These are phyloP conservation scores for Penicillium chermesinum DNA, from an alignment of 495 filamentous ascomycete genomes.

Conservation along the genomic window DNA sequence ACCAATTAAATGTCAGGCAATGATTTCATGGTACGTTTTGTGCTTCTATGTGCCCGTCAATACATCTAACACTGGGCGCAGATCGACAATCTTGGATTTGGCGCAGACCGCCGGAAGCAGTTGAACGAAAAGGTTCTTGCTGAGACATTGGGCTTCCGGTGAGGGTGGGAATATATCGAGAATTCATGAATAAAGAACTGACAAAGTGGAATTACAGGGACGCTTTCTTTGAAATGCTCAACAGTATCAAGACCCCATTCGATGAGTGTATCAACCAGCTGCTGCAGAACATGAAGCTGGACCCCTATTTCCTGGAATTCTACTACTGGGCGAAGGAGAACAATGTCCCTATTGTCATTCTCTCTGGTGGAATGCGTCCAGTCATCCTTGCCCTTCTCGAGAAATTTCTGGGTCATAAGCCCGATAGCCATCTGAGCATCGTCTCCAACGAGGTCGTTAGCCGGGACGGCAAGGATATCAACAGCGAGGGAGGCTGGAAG, in stretches of 20 bases:
- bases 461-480: slow-evolving; percentile 65
- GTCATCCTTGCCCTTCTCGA: slow-evolving; percentile 80
- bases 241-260: slow-evolving; percentile 71
- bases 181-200: background rate
- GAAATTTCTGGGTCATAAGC: slow-evolving; percentile 67
- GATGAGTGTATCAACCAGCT: slow-evolving; percentile 71
- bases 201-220: slow-evolving; percentile 43
- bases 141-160: slow-evolving; percentile 66
- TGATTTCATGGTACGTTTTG: slow-evolving; percentile 65
- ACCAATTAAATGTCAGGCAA: slow-evolving; percentile 55
- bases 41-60: background rate
- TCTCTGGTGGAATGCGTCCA: slow-evolving; percentile 87
- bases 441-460: slow-evolving; percentile 74
- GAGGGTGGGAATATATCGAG: background rate
- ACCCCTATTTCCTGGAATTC: slow-evolving; percentile 81
- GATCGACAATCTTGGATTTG: slow-evolving; percentile 90
- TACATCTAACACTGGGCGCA: slow-evolving; percentile 22
- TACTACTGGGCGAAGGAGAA: slow-evolving; percentile 72
- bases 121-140: slow-evolving; percentile 69
- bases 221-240: slow-evolving; percentile 83
- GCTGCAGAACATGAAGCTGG: slow-evolving; percentile 76
- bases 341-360: slow-evolving; percentile 85
- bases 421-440: slow-evolving; percentile 64
- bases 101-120: slow-evolving; percentile 55
- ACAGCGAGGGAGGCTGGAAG: slow-evolving; percentile 76